Conservation (phyloP, 2,329 filamentous ascomycete genomes). For the Colletotrichum tofieldiae region DNA sequence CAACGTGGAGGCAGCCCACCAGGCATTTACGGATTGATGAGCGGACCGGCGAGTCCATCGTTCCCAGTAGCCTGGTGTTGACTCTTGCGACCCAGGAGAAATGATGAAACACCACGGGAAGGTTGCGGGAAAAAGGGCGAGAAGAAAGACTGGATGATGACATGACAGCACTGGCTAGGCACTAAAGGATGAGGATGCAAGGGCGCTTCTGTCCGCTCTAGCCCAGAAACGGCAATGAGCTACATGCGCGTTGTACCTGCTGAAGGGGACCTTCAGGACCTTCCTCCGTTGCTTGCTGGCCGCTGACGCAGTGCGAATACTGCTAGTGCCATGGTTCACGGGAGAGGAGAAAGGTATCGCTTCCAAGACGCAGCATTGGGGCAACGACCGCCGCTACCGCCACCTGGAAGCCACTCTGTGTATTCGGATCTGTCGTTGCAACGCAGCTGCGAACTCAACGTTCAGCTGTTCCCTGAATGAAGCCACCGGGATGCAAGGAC, state of each 20-base stretch:
- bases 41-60: constrained; percentile 19
- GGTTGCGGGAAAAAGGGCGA: constrained; percentile 25
- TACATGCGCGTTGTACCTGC: constrained; percentile 15
- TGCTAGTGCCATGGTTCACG: background rate
- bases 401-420: background rate
- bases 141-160: constrained; percentile 35
- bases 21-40: constrained; percentile 20
- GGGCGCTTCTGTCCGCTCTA: constrained; percentile 11
- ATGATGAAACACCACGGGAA: constrained; percentile 40
- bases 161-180: constrained; percentile 25
- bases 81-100: constrained; percentile 24
- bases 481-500: constrained; percentile 17
- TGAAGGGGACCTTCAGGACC: background rate
- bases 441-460: constrained; percentile 9
- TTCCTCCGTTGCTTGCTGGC: constrained; percentile 14
- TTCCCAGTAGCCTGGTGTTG: constrained; percentile 35
- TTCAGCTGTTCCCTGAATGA: constrained; percentile 4
- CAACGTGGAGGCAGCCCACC: constrained; percentile 38
- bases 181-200: constrained; percentile 15
- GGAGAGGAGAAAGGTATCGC: background rate
- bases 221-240: constrained; percentile 31
- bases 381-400: constrained; percentile 5
- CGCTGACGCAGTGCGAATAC: background rate
- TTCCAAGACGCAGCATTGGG: constrained; percentile 3
- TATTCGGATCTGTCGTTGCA: background rate